Percentiles rank a stretch among this genome's conserved stretches.
phyloP scores from a whole-genome alignment of 1,139 yeast genomes.

The Pichiaceae sp. region DNA sequence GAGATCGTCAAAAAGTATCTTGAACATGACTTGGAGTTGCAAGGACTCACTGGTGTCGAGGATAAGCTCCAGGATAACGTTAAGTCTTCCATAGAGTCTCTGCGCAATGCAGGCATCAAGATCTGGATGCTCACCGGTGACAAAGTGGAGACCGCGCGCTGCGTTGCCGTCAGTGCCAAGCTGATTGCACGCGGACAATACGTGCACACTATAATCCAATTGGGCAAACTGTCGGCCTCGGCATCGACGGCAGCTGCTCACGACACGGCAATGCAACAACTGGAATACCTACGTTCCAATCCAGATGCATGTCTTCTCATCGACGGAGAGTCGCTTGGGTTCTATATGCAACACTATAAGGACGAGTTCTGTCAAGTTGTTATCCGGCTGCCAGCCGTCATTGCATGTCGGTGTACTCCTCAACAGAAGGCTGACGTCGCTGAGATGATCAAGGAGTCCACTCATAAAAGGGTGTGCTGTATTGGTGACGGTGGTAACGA shows the following conservation, averaged over 20 bases:
- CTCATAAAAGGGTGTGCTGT: conserved; percentile 90
- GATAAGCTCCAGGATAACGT: conserved; percentile 89
- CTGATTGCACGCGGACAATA: conserved; percentile 90
- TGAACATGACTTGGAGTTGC: conserved; percentile 76
- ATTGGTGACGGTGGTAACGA: conserved; percentile 99
- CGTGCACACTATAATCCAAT: conserved; percentile 75
- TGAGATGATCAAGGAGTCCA: conserved; percentile 58
- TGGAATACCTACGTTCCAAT: conserved; percentile 62
- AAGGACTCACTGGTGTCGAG: conserved; percentile 96
- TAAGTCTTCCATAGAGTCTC: conserved; percentile 81
- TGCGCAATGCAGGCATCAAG: conserved; percentile 92
- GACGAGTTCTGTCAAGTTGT: conserved; percentile 73
- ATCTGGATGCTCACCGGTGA: conserved; percentile 99
- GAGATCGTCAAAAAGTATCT: conserved; percentile 57
- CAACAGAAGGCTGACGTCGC: conserved; percentile 99
- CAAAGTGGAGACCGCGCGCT: conserved; percentile 95
- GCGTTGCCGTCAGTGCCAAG: conserved; percentile 92
- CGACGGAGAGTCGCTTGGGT: conserved; percentile 85
- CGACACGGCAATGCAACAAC: conserved; percentile 60
- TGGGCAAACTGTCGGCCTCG: conserved; percentile 15
- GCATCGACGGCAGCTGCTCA: conserved; percentile 26
- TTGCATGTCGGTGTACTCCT: conserved; percentile 98
- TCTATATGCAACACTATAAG: conserved; percentile 54
- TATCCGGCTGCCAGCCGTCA: conserved; percentile 76
- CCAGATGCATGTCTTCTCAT: conserved; percentile 74